Evolutionary conservation across 345 rosid species (phyloP), one percentile per base, ranked within the genome.

Genomic region (Rhodamnia rubescens): DNA sequence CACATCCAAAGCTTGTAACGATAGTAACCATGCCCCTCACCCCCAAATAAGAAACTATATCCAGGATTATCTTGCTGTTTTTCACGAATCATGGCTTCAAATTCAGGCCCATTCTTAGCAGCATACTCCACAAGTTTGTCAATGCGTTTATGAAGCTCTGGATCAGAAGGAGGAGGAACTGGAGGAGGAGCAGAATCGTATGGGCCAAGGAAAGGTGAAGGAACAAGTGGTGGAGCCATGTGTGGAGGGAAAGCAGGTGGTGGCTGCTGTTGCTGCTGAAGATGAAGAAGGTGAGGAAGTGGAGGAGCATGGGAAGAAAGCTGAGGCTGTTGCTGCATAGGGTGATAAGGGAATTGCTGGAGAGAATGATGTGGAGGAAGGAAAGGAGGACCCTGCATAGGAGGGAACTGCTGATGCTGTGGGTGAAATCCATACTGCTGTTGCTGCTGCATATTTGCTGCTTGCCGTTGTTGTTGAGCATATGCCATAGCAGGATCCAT

Each of bases 61-160:
- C 93, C 99, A 89, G 98, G 99, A 87, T 97, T 96, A 85, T 96
- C 98, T 89, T 95, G 93, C 90, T 97, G 99, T 86, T 96, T 97
- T 85, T 94, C 97, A 7, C 99, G 95, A 88, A 97, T 94, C 99
- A 96, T 94, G 87, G 93, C 94, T 90, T 97, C 99, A 87, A 97
- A 97, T 90, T 97, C 99, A 0, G 98, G 99, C 75, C 99, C 99
- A 74, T 96, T 97, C 92, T 96, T 97, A 26, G 92, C 89, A 14
- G 95, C 87, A 88, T 97, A 97, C 93, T 97, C 98, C 84, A 94
- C 96, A 87, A 96, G 98, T 87, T 97, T 97, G 85, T 97, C 99
- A n/a, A 97, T 97, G 53, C 98, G 93, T 86, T 97, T 96, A 83
- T 95, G 99, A 80, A 96, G 95, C 90, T 97, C 99, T 10, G 98